Percentiles rank a stretch among this genome's conserved stretches.
These are phyloP conservation scores for Penicillium silybi DNA, from an alignment of 495 filamentous ascomycete genomes.

Conservation along the genomic window DNA sequence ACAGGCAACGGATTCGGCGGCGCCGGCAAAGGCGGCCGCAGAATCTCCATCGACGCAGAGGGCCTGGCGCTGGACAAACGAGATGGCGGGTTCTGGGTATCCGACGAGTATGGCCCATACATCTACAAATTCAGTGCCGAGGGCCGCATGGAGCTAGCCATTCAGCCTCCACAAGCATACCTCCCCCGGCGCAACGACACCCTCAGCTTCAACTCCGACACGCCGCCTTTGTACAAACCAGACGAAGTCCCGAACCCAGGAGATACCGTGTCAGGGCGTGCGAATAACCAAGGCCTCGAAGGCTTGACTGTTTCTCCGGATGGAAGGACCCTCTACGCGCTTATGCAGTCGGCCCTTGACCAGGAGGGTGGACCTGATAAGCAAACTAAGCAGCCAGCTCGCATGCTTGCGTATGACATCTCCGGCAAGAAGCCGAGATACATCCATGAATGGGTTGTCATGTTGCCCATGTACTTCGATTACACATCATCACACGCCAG, in stretches of 20 bases:
- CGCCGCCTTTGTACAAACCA: conserved; percentile 58
- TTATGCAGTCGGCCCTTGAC: conserved; percentile 64
- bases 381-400: conserved; percentile 49
- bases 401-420: conserved; percentile 64
- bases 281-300: conserved; percentile 79
- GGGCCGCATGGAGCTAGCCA: conserved; percentile 61
- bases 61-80: conserved; percentile 58
- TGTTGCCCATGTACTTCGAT: conserved; percentile 56
- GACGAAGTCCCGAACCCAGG: conserved; percentile 40
- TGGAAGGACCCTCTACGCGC: conserved; percentile 60
- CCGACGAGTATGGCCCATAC: conserved; percentile 78
- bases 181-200: conserved; percentile 63
- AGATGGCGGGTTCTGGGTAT: conserved; percentile 70
- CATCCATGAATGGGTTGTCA: conserved; percentile 64
- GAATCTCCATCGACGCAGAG: conserved; percentile 65
- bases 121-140: conserved; percentile 60
- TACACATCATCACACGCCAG: conserved; percentile 29
- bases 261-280: conserved; percentile 60
- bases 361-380: conserved; percentile 64
- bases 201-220: conserved; percentile 55
- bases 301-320: conserved; percentile 62
- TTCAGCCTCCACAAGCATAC: conserved; percentile 63
- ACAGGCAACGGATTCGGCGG: conserved; percentile 72
- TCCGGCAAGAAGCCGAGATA: conserved; percentile 35
- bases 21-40: conserved; percentile 53